Percentiles rank a stretch among this genome's conserved stretches.
phyloP scores from a whole-genome alignment of 495 filamentous ascomycete genomes.

The Tuber brumale region DNA sequence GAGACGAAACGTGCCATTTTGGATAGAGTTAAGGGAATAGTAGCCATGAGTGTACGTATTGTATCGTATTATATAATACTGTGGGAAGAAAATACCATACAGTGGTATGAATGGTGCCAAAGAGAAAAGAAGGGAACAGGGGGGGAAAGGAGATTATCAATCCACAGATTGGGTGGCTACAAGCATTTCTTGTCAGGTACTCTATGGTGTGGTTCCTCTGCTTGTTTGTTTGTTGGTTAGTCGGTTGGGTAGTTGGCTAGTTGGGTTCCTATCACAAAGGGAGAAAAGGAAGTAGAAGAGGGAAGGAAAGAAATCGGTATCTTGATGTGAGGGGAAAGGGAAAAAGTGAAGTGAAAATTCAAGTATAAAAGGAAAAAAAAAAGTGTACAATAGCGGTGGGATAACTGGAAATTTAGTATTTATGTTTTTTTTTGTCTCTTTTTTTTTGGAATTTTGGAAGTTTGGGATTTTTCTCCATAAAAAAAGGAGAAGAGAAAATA shows the following conservation, averaged over 20 bases:
- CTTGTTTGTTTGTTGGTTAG: background rate
- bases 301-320: background rate
- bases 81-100: background rate
- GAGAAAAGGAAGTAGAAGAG: background rate
- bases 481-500: background rate
- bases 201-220: background rate
- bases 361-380: background rate
- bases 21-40: background rate
- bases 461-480: background rate
- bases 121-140: background rate
- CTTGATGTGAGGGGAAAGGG: background rate
- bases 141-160: background rate
- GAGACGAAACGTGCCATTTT: background rate
- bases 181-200: background rate
- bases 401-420: background rate
- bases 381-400: background rate
- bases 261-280: background rate
- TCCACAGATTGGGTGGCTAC: background rate
- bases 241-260: background rate
- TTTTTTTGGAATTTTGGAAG: background rate
- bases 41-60: background rate
- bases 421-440: background rate
- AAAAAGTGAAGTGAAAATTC: conserved; percentile 4
- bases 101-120: background rate
- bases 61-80: background rate